Evolutionary conservation across 1,284 basidiomycete species (phyloP).

Genomic region (Ceratobasidium sp.): DNA sequence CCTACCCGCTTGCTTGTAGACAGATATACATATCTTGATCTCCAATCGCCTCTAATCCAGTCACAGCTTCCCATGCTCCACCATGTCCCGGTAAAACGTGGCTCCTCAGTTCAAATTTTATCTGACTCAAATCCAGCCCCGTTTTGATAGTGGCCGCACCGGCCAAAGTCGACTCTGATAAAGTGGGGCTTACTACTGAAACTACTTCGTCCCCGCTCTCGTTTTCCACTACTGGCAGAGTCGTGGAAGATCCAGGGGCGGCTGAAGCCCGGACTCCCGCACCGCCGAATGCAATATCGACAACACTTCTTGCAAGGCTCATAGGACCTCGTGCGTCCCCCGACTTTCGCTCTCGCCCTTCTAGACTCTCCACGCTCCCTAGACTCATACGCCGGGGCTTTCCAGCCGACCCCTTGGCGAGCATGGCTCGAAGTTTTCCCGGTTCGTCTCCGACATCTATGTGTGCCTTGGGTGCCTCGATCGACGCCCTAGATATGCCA

Average conservation of each 20-base stretch:
- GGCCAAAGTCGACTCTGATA: slow-evolving; percentile 28
- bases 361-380: slow-evolving; percentile 7
- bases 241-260: not conserved
- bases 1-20: slow-evolving; percentile 65
- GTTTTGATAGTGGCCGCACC: not conserved
- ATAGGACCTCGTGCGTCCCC: slow-evolving; percentile 22
- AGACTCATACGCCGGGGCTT: slow-evolving; percentile 23
- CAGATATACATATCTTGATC: slow-evolving; percentile 56
- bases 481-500: slow-evolving; percentile 68
- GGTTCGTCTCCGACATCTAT: slow-evolving; percentile 81
- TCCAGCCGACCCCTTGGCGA: slow-evolving; percentile 57
- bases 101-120: slow-evolving; percentile 53
- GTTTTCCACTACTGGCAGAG: not conserved
- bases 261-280: not conserved
- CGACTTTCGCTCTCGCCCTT: slow-evolving; percentile 11
- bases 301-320: slow-evolving; percentile 14
- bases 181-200: slow-evolving; percentile 5
- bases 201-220: slow-evolving; percentile 26
- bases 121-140: slow-evolving; percentile 29
- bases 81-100: slow-evolving; percentile 61
- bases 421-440: slow-evolving; percentile 71
- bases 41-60: slow-evolving; percentile 57
- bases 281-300: slow-evolving; percentile 35
- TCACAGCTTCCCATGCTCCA: slow-evolving; percentile 54
- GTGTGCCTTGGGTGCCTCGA: slow-evolving; percentile 73